Evolutionary conservation across 2,329 filamentous ascomycete species (phyloP), one percentile per base, ranked within the genome.

Genomic region (Fusarium sp.): DNA sequence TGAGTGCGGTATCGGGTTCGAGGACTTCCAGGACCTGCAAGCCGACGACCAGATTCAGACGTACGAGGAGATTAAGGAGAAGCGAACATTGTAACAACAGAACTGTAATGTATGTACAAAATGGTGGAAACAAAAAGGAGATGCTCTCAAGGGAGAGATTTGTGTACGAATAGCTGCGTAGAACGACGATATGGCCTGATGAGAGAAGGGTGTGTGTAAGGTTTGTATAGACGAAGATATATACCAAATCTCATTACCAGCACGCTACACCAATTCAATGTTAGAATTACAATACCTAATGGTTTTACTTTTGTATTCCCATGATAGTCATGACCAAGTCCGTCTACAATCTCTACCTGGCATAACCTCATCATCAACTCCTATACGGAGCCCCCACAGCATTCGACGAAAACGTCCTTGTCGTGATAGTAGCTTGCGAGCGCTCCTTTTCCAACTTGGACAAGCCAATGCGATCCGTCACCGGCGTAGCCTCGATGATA

Each of bases 1-100:
- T n/a, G 95, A 99, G 77, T 99, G 95, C 71, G 95, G 95, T 66
- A 89, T 99, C 67, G 88, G 87, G 48, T 94, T 99, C 71, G 87
- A 90, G 4, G 84, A 82, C 29, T 99, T 92, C 87, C 83, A 90
- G 43, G 90, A 87, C 22, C 90, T 98, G 73, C 76, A 89, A 71
- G 81, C 87, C 12, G 95, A 94, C 26, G 95, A 99, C 77, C 86
- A 89, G 75, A 85, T 99, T 61, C 95, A 98, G 79, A 89, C 88
- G 31, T 96, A 93, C 72, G 92, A 97, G 72, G 90, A 93, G 77
- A 83, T 88, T 15, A 78, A 77, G 53, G 91, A 95, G 78, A 90
- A 90, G 81, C 83, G 92, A 61, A 75, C 67, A 24, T 65, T 87
- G 73, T 85, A 81, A 76, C 51, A 67, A 67, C 32, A 61, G 34